Evolutionary conservation across 495 filamentous ascomycete genomes (phyloP).

Genomic region (Oidiodendron maius): DNA sequence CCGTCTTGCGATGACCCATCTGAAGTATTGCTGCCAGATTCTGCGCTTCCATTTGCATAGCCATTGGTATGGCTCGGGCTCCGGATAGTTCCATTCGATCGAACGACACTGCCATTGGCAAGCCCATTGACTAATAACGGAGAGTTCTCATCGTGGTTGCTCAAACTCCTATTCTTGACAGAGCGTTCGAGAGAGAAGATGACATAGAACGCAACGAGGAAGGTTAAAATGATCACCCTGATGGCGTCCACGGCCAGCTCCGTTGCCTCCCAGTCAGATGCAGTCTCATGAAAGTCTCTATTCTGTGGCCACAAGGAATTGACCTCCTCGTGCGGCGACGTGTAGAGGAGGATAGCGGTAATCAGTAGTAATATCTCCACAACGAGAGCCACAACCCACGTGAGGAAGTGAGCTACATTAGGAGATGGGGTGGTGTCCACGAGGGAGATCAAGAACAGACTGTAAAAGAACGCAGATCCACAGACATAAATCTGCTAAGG

Average conservation of each 20-base stretch:
- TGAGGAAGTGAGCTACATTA: slow-evolving; percentile 61
- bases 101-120: slow-evolving; percentile 26
- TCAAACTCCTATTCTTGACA: slow-evolving; percentile 14
- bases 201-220: slow-evolving; percentile 53
- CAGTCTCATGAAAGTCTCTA: slow-evolving; percentile 34
- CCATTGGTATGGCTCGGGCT: neutral
- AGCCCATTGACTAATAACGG: slow-evolving; percentile 18
- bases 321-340: slow-evolving; percentile 50
- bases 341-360: slow-evolving; percentile 56
- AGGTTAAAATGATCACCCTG: slow-evolving; percentile 54
- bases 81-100: slow-evolving; percentile 14
- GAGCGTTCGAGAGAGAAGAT: slow-evolving; percentile 38
- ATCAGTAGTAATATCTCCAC: slow-evolving; percentile 65
- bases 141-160: slow-evolving; percentile 10
- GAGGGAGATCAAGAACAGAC: slow-evolving; percentile 66
- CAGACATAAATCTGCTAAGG: slow-evolving; percentile 69
- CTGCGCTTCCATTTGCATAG: neutral
- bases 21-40: slow-evolving; percentile 5
- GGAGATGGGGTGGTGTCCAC: slow-evolving; percentile 74
- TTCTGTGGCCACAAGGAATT: slow-evolving; percentile 29
- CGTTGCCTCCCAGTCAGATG: slow-evolving; percentile 53
- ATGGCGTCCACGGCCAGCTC: slow-evolving; percentile 54
- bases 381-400: slow-evolving; percentile 63
- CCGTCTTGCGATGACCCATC: slow-evolving; percentile 9
- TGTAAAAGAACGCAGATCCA: slow-evolving; percentile 54